Conservation (phyloP, 306 rosid genomes). For the Vigna trinervia region DNA sequence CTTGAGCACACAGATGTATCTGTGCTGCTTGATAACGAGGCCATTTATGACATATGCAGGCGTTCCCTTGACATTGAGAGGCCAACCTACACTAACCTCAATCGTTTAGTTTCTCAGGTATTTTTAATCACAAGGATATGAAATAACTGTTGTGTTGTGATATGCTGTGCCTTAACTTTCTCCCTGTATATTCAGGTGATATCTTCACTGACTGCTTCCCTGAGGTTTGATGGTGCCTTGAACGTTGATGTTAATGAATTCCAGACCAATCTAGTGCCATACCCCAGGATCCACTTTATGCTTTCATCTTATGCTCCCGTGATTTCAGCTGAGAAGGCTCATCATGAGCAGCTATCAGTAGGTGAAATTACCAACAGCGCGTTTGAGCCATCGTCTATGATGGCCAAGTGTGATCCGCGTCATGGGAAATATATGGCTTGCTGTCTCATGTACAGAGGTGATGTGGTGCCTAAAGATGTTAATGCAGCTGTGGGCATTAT, state of each 20-base stretch:
- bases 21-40: constrained; percentile 78
- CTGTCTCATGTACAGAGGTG: constrained; percentile 89
- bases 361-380: constrained; percentile 85
- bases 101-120: constrained; percentile 86
- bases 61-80: constrained; percentile 89
- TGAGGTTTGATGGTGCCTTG: constrained; percentile 86
- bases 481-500: constrained; percentile 87
- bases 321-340: constrained; percentile 67
- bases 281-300: constrained; percentile 91
- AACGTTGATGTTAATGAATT: constrained; percentile 87
- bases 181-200: constrained; percentile 58
- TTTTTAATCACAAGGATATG: neutral
- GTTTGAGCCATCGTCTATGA: constrained; percentile 87
- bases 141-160: neutral
- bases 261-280: constrained; percentile 88
- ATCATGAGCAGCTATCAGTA: constrained; percentile 86
- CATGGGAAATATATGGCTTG: constrained; percentile 85
- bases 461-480: constrained; percentile 87
- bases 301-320: constrained; percentile 90
- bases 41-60: constrained; percentile 84
- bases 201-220: constrained; percentile 78
- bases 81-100: constrained; percentile 85
- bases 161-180: neutral
- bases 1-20: constrained; percentile 87
- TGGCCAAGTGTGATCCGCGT: constrained; percentile 77